These are phyloP conservation scores for Alternaria rosae DNA, from an alignment of 2,329 filamentous ascomycete species.

Conservation along the genomic window DNA sequence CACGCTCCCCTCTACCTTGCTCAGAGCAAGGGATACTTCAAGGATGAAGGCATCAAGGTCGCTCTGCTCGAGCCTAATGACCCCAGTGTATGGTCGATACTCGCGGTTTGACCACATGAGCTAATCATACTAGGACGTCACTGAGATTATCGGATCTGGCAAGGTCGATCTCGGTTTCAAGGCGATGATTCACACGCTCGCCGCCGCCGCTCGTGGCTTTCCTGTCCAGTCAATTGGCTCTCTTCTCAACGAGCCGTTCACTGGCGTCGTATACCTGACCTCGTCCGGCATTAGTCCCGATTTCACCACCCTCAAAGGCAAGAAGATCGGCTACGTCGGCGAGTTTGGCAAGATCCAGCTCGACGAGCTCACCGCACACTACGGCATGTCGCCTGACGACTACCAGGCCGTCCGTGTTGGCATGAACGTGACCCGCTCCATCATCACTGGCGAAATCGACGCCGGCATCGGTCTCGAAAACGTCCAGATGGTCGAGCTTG, in stretches of 20 bases:
- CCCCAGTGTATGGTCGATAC: conserved; percentile 63
- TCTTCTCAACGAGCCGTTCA: conserved; percentile 81
- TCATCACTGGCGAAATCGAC: conserved; percentile 75
- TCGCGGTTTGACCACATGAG: neutral
- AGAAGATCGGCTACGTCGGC: conserved; percentile 80
- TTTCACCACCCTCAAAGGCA: conserved; percentile 77
- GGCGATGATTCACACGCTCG: conserved; percentile 83
- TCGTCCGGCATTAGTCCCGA: conserved; percentile 76
- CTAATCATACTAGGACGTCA: conserved; percentile 66
- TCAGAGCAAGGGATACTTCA: conserved; percentile 77
- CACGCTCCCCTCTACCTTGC: conserved; percentile 80
- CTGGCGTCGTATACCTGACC: conserved; percentile 79
- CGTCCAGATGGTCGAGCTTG: conserved; percentile 83
- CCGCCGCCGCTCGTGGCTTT: conserved; percentile 77
- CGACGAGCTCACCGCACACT: conserved; percentile 79
- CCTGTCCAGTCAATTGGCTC: conserved; percentile 76
- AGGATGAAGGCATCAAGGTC: conserved; percentile 78
- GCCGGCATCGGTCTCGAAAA: conserved; percentile 81
- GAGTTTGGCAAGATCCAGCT: conserved; percentile 86
- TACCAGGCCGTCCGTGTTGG: conserved; percentile 81
- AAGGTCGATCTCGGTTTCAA: conserved; percentile 83
- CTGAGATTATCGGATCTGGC: conserved; percentile 78
- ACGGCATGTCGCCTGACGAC: conserved; percentile 74
- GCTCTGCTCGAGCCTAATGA: conserved; percentile 80
- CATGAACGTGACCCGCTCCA: conserved; percentile 81